Evolutionary conservation across 306 rosid species (phyloP), one percentile per base, ranked within the genome.

Genomic region (Ziziphus jujuba): DNA sequence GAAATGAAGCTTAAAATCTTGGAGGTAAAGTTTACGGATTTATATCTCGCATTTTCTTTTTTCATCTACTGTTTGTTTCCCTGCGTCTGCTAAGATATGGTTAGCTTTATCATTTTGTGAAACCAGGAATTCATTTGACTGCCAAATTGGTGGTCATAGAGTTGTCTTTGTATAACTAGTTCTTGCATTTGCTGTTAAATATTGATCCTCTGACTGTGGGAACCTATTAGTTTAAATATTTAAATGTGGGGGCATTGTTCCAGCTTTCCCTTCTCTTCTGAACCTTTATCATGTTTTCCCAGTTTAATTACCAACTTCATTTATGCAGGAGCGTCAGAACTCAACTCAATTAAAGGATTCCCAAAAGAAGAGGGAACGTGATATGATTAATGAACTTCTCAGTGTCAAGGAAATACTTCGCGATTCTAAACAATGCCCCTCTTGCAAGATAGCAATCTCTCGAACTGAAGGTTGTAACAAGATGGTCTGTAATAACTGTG

Each of bases 391-490:
- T 74, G 96, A 92, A 65, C 74, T 92, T 81, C 89, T 87, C 59
- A 89, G 92, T 61, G 51, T 81, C 73, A 89, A 67, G 77, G 92
- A 70, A 87, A 79, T 89, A 65, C 89, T 75, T 52, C 87, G 89
- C 1, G 87, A 87, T 84, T 86, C 95, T 59, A 89, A 92, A 84
- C 81, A 77, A 43, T 92, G 97, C 74, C 98, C 98, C 13, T 82
- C 82, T 49, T 92, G 98, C 81, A 75, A 81, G 66, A 86, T 86
- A 83, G 97, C 97, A 28, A 92, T 92, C 77, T 87, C 92, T 35
- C 83, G 81, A 74, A 81, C 75, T 23, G 97, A 76, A 56, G 98
- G 97, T 61, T 92, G 98, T 78, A 92, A 92, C 84, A 92, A 92
- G 84, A 92, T 86, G 97, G 83, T 74, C 67, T 92, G 98, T 55